A percentile compares a stretch with the other conserved stretches of the same genome.
Conservation (phyloP, 208 protist genomes). For the Leishmania lainsoni region DNA sequence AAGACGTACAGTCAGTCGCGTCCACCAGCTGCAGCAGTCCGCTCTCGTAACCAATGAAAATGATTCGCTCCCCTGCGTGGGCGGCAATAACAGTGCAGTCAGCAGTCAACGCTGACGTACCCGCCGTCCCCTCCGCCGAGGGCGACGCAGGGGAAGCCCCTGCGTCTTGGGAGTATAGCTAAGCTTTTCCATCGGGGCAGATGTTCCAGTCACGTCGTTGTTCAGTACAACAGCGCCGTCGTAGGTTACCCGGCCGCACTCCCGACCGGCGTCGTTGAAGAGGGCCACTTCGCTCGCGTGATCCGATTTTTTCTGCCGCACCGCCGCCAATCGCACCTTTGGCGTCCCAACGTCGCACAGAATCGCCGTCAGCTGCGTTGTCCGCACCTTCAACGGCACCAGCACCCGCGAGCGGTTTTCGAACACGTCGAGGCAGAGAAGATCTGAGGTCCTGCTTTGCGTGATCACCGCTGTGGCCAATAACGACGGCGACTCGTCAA, state of each 20-base stretch:
- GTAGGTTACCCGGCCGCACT: constrained; percentile 20
- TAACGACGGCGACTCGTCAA: constrained; percentile 6
- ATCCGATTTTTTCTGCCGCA: not conserved
- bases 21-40: constrained; percentile 84
- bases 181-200: not conserved
- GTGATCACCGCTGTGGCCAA: not conserved
- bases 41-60: constrained; percentile 60
- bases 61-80: constrained; percentile 18
- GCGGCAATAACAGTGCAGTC: constrained; percentile 27
- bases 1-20: constrained; percentile 65
- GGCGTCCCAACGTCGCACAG: constrained; percentile 20
- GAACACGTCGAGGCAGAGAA: constrained; percentile 20
- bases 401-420: constrained; percentile 16
- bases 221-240: constrained; percentile 10
- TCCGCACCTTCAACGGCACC: constrained; percentile 10
- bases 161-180: constrained; percentile 2
- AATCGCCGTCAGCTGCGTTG: not conserved
- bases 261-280: constrained; percentile 25
- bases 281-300: constrained; percentile 7
- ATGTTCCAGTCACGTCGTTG: too few species aligned
- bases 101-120: not conserved
- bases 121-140: not conserved
- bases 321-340: constrained; percentile 22
- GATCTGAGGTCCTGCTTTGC: constrained; percentile 11
- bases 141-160: not conserved